Evolutionary conservation across 371 early-diverging fungal species (phyloP).

Genomic region (Apophysomyces variabilis): DNA sequence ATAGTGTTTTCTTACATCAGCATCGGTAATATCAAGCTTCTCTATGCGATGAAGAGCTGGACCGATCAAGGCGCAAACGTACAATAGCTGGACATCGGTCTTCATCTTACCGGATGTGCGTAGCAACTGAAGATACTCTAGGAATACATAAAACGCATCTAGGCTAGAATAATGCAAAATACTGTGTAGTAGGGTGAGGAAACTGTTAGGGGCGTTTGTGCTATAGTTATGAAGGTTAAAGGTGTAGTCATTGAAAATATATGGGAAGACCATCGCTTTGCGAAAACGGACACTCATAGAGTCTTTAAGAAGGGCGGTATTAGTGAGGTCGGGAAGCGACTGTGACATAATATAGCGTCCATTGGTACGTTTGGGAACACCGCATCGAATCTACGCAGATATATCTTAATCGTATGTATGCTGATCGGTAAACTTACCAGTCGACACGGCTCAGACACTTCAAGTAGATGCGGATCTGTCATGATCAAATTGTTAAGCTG

Average conservation of each 20-base stretch:
- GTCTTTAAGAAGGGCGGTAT: slow-evolving; percentile 39
- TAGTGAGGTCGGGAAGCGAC: slow-evolving; percentile 42
- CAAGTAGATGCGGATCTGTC: slow-evolving; percentile 47
- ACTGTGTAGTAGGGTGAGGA: slow-evolving; percentile 67
- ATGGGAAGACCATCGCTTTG: slow-evolving; percentile 56
- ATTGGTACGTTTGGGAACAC: slow-evolving; percentile 44
- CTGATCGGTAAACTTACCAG: slow-evolving; percentile 35
- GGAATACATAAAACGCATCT: slow-evolving; percentile 52
- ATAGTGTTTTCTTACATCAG: slow-evolving; percentile 39
- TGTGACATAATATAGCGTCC: slow-evolving; percentile 44
- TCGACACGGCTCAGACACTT: slow-evolving; percentile 56
- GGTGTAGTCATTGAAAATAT: slow-evolving; percentile 65
- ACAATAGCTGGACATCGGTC: slow-evolving; percentile 77
- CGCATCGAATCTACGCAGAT: slow-evolving; percentile 47
- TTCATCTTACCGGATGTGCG: slow-evolving; percentile 49
- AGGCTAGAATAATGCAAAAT: slow-evolving; percentile 65
- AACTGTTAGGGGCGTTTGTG: slow-evolving; percentile 65
- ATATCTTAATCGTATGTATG: not conserved
- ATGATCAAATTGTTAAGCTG: slow-evolving; percentile 49
- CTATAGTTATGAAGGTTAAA: slow-evolving; percentile 66
- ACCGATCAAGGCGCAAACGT: slow-evolving; percentile 73
- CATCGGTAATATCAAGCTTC: slow-evolving; percentile 50
- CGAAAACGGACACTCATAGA: slow-evolving; percentile 43
- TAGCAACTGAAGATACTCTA: slow-evolving; percentile 42
- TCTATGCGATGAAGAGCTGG: slow-evolving; percentile 78